These are phyloP conservation scores for Sugiyamaella floridensis DNA, from an alignment of 805 yeast species.

Conservation along the genomic window DNA sequence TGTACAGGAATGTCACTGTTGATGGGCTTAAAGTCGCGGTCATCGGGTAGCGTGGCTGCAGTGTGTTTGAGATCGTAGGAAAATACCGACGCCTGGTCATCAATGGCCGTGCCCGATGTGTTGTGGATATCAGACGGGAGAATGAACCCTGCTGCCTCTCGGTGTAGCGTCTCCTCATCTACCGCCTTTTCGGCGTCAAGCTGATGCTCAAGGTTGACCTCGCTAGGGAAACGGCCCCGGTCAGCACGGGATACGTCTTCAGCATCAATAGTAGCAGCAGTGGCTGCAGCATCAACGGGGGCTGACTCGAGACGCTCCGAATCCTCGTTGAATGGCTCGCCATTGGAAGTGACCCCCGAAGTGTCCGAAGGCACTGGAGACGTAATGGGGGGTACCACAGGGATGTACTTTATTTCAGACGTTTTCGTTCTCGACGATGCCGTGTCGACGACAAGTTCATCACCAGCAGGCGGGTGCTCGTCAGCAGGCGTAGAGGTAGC, in stretches of 20 bases:
- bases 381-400: constrained; percentile 14
- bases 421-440: constrained; percentile 2
- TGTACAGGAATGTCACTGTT: constrained; percentile 24
- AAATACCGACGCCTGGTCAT: constrained; percentile 26
- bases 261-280: neutral
- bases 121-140: constrained; percentile 12
- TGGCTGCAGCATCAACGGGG: neutral
- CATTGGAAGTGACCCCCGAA: constrained; percentile 23
- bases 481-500: constrained; percentile 7
- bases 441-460: constrained; percentile 1
- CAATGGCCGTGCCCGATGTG: constrained; percentile 12
- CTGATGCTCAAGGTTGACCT: constrained; percentile 17
- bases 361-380: constrained; percentile 21
- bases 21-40: constrained; percentile 27
- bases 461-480: neutral
- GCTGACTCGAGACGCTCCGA: neutral
- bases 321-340: constrained; percentile 20
- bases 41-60: constrained; percentile 26
- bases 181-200: constrained; percentile 12
- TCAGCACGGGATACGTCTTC: constrained; percentile 5
- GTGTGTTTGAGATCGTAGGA: constrained; percentile 29
- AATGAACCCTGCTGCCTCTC: constrained; percentile 11
- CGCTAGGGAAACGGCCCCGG: constrained; percentile 21
- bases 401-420: neutral
- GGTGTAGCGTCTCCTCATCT: constrained; percentile 17